Percentiles rank a stretch among this genome's conserved stretches.
Conservation (phyloP, 2,329 filamentous ascomycete genomes). For the Phialocephala subalpina region DNA sequence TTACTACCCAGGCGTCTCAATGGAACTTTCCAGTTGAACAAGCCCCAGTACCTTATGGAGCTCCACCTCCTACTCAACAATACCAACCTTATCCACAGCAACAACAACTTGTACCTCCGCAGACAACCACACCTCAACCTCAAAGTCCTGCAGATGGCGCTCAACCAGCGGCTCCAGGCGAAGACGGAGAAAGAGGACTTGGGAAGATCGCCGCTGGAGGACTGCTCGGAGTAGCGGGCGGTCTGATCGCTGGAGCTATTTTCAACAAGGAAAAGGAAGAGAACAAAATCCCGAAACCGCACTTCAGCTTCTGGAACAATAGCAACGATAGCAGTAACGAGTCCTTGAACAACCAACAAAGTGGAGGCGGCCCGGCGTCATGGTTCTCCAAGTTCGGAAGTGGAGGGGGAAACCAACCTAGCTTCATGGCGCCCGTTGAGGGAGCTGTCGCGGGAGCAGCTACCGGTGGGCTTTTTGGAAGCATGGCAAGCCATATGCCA, state of each 20-base stretch:
- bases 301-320: conserved; percentile 10
- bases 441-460: neutral
- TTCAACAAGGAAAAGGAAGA: conserved; percentile 11
- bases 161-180: neutral
- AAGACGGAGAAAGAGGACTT: conserved; percentile 12
- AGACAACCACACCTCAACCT: neutral
- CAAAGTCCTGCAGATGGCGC: neutral
- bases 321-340: neutral
- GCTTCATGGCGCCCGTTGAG: neutral
- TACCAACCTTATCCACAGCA: neutral
- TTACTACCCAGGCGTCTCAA: conserved; percentile 6
- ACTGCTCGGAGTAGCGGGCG: conserved; percentile 6
- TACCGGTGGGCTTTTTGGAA: neutral
- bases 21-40: conserved; percentile 11
- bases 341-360: neutral
- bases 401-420: conserved; percentile 1
- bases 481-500: neutral
- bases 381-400: conserved; percentile 2
- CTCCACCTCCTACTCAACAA: neutral
- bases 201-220: conserved; percentile 14
- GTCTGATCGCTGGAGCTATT: conserved; percentile 4
- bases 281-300: conserved; percentile 2
- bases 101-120: neutral
- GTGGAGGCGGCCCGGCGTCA: neutral
- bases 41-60: neutral